Conservation (phyloP, 352 stramenopile species). For the Sclerospora graminicola region DNA sequence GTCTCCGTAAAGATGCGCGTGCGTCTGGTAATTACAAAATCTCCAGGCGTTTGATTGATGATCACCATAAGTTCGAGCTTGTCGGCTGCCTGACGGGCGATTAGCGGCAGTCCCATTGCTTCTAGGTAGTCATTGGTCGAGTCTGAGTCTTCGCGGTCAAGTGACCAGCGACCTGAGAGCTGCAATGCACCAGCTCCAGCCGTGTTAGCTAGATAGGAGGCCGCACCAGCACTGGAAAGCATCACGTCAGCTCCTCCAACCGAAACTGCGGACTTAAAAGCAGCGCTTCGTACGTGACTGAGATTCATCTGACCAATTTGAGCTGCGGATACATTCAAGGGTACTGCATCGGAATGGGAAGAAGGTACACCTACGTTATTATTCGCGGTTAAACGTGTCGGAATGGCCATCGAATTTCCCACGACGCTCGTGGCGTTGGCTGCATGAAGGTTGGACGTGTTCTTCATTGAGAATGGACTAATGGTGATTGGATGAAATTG, state of each 20-base stretch:
- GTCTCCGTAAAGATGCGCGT: constrained; percentile 87
- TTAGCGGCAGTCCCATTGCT: constrained; percentile 79
- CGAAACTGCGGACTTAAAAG: constrained; percentile 52
- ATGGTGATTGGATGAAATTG: too few species aligned
- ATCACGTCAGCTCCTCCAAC: constrained; percentile 21
- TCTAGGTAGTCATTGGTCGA: constrained; percentile 87
- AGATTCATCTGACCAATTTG: constrained; percentile 38
- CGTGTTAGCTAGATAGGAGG: constrained; percentile 44
- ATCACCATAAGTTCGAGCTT: constrained; percentile 86
- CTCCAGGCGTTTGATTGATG: constrained; percentile 71
- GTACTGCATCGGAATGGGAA: constrained; percentile 9
- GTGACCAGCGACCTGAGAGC: constrained; percentile 73
- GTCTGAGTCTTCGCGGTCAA: constrained; percentile 82
- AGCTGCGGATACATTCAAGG: constrained; percentile 20
- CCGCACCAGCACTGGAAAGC: constrained; percentile 14
- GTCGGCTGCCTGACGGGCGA: constrained; percentile 77
- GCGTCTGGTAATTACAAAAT: constrained; percentile 81
- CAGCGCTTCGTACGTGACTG: constrained; percentile 53
- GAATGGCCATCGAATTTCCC: constrained; percentile 68
- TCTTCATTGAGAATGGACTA: constrained; percentile 19
- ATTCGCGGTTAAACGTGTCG: constrained; percentile 23
- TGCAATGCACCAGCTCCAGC: constrained; percentile 67
- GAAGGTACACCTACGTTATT: constrained; percentile 21
- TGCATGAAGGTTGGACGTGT: constrained; percentile 65
- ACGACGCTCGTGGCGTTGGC: constrained; percentile 74